Evolutionary conservation across 164 flowering plant species (phyloP).

Genomic region (Stephania yunnanensis): DNA sequence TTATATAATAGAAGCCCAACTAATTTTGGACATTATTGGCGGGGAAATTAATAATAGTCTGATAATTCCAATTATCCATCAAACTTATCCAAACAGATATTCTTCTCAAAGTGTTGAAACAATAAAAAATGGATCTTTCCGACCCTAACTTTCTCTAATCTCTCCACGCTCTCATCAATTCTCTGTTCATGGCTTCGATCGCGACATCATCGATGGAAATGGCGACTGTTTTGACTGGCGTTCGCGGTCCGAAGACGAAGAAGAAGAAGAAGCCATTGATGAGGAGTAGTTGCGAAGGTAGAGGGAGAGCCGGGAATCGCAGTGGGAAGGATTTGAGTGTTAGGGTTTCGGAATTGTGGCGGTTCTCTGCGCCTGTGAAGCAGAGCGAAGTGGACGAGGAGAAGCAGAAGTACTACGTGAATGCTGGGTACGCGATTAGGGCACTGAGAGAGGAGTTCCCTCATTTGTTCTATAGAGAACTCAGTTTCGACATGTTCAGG

Average conservation of each 20-base stretch:
- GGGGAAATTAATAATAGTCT: no score
- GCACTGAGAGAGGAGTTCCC: conserved; percentile 74
- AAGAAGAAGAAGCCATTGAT: conserved; percentile 8
- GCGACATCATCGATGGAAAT: conserved; percentile 23
- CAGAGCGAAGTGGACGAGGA: conserved; percentile 51
- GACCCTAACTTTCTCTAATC: background rate
- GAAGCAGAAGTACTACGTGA: conserved; percentile 62
- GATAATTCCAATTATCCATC: conserved; percentile 4
- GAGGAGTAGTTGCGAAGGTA: background rate
- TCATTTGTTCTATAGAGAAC: conserved; percentile 54
- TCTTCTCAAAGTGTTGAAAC: background rate
- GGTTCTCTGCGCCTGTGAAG: conserved; percentile 49
- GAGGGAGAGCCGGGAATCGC: conserved; percentile 13
- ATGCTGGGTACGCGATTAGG: conserved; percentile 78
- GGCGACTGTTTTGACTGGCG: conserved; percentile 11
- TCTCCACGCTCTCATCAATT: background rate
- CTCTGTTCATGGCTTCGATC: conserved; percentile 25
- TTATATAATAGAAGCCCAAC: no score
- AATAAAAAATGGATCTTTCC: conserved; percentile 14
- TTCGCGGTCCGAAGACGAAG: conserved; percentile 11
- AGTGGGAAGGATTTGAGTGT: conserved; percentile 26
- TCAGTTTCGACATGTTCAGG: conserved; percentile 73
- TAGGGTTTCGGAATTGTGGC: conserved; percentile 26
- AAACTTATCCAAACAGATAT: conserved; percentile 13
- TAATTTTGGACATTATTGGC: no score